Percentiles rank a stretch among this genome's conserved stretches.
These are phyloP conservation scores for Rubia balearica DNA, from an alignment of 305 asterid species.

Conservation along the genomic window DNA sequence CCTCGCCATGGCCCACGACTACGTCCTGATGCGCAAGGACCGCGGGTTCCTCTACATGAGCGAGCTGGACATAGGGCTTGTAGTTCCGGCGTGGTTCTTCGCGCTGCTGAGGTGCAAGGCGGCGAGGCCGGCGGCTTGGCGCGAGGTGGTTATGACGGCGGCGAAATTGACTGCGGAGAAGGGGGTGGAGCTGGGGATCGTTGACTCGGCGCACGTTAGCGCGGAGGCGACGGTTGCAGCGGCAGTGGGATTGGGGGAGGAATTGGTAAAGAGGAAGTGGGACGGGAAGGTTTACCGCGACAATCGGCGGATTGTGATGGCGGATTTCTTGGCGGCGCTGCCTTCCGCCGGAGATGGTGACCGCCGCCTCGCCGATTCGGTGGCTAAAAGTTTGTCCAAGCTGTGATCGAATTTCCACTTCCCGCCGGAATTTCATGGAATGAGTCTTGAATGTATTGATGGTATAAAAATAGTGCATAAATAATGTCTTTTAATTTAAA, in stretches of 20 bases:
- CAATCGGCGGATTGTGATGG: conserved; percentile 20
- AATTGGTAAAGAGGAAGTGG: conserved; percentile 28
- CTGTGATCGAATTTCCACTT: conserved; percentile 6
- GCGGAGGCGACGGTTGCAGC: conserved; percentile 27
- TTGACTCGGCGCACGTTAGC: conserved; percentile 20
- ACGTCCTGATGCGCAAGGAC: conserved; percentile 50
- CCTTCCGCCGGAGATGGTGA: conserved; percentile 15
- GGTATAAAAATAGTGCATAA: no score
- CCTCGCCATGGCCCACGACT: conserved; percentile 56
- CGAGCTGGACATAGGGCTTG: conserved; percentile 43
- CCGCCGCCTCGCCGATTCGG: not conserved
- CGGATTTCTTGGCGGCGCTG: conserved; percentile 17
- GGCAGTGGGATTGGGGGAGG: conserved; percentile 24
- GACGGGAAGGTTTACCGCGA: conserved; percentile 27
- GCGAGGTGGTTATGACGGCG: conserved; percentile 39
- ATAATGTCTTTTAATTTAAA: no score
- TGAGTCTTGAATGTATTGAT: not conserved
- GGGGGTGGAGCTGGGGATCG: conserved; percentile 25
- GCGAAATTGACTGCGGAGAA: conserved; percentile 25
- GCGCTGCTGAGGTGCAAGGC: conserved; percentile 33
- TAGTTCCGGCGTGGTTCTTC: conserved; percentile 47
- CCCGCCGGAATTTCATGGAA: not conserved
- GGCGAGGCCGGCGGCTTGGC: conserved; percentile 33
- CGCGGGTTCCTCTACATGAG: conserved; percentile 59
- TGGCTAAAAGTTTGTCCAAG: conserved; percentile 13